Evolutionary conservation across 139 green algal genomes (phyloP).

Genomic region (Astrephomene gubernaculifera): DNA sequence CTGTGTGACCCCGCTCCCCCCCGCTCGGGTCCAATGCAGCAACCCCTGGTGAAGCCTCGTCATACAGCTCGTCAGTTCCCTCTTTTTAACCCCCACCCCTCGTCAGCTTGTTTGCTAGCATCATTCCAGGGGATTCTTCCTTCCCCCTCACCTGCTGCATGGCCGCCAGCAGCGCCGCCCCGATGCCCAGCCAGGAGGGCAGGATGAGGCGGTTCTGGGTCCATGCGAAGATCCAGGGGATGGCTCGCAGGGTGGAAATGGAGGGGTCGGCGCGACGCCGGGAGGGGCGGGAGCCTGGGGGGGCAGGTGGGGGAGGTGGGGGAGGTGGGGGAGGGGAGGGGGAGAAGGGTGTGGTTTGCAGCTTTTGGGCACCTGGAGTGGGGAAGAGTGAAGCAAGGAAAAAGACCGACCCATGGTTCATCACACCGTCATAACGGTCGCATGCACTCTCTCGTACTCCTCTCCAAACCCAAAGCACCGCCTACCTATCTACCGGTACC

Average conservation of each 20-base stretch:
- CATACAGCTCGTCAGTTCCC: too few species aligned
- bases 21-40: too few species aligned
- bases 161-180: constrained; percentile 83
- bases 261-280: constrained; percentile 51
- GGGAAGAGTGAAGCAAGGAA: too few species aligned
- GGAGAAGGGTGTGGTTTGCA: too few species aligned
- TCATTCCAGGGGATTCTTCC: neutral
- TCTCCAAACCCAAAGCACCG: neutral
- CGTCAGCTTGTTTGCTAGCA: too few species aligned
- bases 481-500: neutral
- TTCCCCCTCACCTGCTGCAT: constrained; percentile 56
- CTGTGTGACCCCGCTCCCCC: too few species aligned
- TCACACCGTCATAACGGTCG: too few species aligned
- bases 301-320: neutral
- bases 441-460: neutral
- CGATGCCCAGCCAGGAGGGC: constrained; percentile 97
- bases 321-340: neutral
- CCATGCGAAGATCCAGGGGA: constrained; percentile 99
- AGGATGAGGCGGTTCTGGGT: constrained; percentile 96
- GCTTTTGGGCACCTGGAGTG: too few species aligned
- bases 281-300: constrained; percentile 49
- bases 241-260: constrained; percentile 91
- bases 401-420: too few species aligned
- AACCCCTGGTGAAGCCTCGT: too few species aligned
- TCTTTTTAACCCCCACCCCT: too few species aligned